These are phyloP conservation scores for Physcomitrium patens DNA, from an alignment of 225 moss, liverwort and hornwort species.

Conservation along the genomic window DNA sequence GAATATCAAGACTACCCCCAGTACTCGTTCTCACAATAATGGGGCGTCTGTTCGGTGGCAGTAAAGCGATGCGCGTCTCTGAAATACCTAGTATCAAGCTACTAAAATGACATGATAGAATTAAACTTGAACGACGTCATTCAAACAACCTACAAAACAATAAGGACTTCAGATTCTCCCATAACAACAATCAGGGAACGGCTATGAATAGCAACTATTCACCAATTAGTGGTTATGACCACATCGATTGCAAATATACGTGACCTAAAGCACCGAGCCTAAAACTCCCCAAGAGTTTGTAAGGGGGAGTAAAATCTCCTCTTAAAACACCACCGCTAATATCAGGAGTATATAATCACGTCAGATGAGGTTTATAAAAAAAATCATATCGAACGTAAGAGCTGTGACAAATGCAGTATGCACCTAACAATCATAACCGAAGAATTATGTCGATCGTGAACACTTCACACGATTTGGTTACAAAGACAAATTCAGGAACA, in stretches of 20 bases:
- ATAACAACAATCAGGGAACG: too few species aligned
- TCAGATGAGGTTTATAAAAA: neutral
- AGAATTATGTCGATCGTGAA: constrained; percentile 1
- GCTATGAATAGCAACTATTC: too few species aligned
- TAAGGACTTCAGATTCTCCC: too few species aligned
- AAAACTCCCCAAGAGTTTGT: too few species aligned
- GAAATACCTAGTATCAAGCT: constrained; percentile 14
- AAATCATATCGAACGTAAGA: neutral
- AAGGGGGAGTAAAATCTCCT: too few species aligned
- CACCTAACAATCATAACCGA: constrained; percentile 13
- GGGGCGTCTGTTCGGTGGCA: too few species aligned
- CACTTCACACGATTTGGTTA: constrained; percentile 22
- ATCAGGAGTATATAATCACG: neutral
- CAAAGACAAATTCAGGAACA: constrained; percentile 3
- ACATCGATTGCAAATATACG: too few species aligned
- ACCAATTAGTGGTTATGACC: too few species aligned
- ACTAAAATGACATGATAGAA: constrained; percentile 11
- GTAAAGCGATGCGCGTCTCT: neutral
- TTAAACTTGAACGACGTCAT: constrained; percentile 9
- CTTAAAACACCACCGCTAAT: too few species aligned
- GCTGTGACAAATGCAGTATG: constrained; percentile 12
- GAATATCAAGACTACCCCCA: too few species aligned
- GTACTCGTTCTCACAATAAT: too few species aligned
- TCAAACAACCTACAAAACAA: neutral
- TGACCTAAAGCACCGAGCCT: too few species aligned